A percentile compares a stretch with the other conserved stretches of the same genome.
Evolutionary conservation across 305 asterid species (phyloP).

Genomic region (Rubia peregrina): DNA sequence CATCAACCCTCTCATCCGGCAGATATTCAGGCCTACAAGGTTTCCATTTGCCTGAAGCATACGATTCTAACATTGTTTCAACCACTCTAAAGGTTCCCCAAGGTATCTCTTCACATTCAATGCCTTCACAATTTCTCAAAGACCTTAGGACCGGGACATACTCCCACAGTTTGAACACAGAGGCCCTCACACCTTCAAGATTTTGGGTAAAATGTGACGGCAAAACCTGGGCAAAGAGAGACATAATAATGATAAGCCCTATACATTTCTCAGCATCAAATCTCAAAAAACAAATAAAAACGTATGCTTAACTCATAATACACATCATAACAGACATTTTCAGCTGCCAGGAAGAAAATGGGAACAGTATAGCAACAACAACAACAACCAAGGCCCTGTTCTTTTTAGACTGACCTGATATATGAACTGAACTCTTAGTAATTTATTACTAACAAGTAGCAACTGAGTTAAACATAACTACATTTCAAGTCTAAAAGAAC

Average conservation of each 20-base stretch:
- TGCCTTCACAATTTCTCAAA: constrained; percentile 48
- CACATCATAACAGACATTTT: not conserved
- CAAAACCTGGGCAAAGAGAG: constrained; percentile 31
- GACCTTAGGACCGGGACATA: constrained; percentile 57
- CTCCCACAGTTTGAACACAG: constrained; percentile 59
- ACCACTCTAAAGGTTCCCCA: constrained; percentile 76
- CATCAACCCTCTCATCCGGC: constrained; percentile 72
- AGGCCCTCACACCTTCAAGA: constrained; percentile 59
- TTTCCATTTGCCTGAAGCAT: constrained; percentile 51
- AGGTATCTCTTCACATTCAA: constrained; percentile 81
- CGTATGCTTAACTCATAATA: not conserved
- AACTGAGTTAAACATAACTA: not conserved
- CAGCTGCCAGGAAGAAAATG: not conserved
- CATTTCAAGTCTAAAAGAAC: not conserved
- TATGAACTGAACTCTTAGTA: not conserved
- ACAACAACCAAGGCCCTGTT: not conserved
- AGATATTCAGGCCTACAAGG: constrained; percentile 89
- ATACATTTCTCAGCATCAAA: not conserved
- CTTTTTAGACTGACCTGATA: no score
- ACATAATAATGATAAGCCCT: constrained; percentile 6
- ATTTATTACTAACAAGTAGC: not conserved
- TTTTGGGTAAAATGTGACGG: constrained; percentile 76
- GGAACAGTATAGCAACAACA: not conserved
- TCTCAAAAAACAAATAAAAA: not conserved
- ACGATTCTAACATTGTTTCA: constrained; percentile 62